Base-by-base conservation (phyloP, 371 early-diverging fungal species). In the Umbelopsis sp. region DNA sequence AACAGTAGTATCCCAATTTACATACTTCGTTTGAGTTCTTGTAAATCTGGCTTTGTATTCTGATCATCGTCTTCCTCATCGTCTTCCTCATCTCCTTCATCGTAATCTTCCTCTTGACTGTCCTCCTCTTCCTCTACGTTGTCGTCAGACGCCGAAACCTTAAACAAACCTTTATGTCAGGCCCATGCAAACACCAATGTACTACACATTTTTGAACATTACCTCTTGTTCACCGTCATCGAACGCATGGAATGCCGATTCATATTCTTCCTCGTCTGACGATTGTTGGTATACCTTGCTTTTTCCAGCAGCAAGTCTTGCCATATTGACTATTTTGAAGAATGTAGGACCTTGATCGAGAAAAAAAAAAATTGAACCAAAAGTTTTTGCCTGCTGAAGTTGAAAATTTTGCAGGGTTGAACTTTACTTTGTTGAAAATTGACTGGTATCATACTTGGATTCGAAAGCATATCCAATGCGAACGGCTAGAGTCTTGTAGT, bases 21-120 rank as follows among this genome's bases (percentile, higher is more conserved):
- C 64, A 38, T 78, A 80, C 83, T 79, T 79, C 83, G 72, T 50
- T 80, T 83, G 32, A 80, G 37, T 64, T 77, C 74, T n/a, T 72
- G 77, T 41, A 83, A 14, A 44, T 79, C 63, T 20, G 69, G 67
- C 51, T 51, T 65, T 65, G 48, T 12, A 22, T 25, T 4, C 18
- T 18, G 35, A 51, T 65, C 46, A 8, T 71, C 25, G 6, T 63
- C 67, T 14, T 35, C 51, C 18, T 67, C 52, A 41, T 50, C 65
- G 10, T 38, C 57, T 11, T 65, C 50, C 2, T 63, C 69, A n/a
- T 74, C 72, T 18, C 69, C 65, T 25, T 70, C 69, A 8, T 62
- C 67, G 6, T 72, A 72, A 0, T 74, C 74, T 1, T 71, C 75
- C n/a, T 72, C 74, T 4, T 77, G 75, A 22, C 75, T 72, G 18